A percentile compares a stretch with the other conserved stretches of the same genome.
phyloP scores from a whole-genome alignment of 495 filamentous ascomycete species.

The Hypoxylon cercidicola region DNA sequence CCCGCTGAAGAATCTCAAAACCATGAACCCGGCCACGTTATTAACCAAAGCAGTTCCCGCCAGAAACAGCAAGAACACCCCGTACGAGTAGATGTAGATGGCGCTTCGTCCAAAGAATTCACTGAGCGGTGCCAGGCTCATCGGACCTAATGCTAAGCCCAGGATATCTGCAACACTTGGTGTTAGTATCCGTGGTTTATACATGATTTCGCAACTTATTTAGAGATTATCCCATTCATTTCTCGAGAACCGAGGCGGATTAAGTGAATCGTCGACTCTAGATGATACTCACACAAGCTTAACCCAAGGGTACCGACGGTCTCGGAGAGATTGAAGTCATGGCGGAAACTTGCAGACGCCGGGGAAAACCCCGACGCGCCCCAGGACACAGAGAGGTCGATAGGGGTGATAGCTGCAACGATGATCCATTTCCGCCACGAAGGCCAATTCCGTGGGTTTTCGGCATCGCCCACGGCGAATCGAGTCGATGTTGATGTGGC shows the following conservation, averaged over 20 bases:
- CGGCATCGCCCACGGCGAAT: slow-evolving; percentile 52
- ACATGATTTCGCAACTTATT: no score
- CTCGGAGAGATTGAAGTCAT: not conserved
- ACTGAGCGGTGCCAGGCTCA: slow-evolving; percentile 2
- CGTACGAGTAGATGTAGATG: slow-evolving; percentile 3
- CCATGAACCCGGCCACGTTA: not conserved
- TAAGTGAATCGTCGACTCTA: not conserved
- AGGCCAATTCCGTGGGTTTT: slow-evolving; percentile 69
- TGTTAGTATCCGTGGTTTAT: not conserved
- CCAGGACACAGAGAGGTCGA: slow-evolving; percentile 1
- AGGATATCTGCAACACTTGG: not conserved
- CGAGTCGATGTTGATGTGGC: not conserved
- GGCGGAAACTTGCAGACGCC: not conserved
- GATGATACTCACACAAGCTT: slow-evolving; percentile 1
- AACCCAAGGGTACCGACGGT: not conserved
- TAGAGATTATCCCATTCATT: not conserved
- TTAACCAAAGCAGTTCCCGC: not conserved
- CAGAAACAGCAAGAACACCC: not conserved
- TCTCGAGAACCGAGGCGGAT: not conserved
- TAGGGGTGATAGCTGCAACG: not conserved
- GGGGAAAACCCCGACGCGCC: slow-evolving; percentile 1
- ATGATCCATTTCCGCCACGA: slow-evolving; percentile 64
- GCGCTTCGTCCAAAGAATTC: slow-evolving; percentile 5
- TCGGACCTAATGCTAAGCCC: not conserved
- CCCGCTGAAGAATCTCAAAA: slow-evolving; percentile 2